phyloP scores from a whole-genome alignment of 345 rosid species.

The Arabidopsis thaliana region TAIR10.1 NC_003074.8:8402501-8403000 shows the following conservation, averaged over 20 bases:
- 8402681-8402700: constrained; percentile 19
- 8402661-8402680: background rate
- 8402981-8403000: background rate
- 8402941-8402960: background rate
- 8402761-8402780: constrained; percentile 7
- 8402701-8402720: background rate
- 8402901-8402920: background rate
- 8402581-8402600: background rate
- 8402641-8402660: background rate
- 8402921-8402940: background rate
- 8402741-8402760: background rate
- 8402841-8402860: background rate
- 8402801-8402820: background rate
- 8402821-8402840: background rate
- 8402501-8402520: background rate
- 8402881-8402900: background rate
- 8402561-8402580: background rate
- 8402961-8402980: background rate
- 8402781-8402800: background rate
- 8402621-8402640: background rate
- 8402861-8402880: background rate
- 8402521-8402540: background rate
- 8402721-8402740: constrained; percentile 22
- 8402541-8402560: background rate
- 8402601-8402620: background rate